A percentile compares a stretch with the other conserved stretches of the same genome.
These are phyloP conservation scores for Chaetomium strumarium DNA, from an alignment of 2,329 filamentous ascomycete species.

Conservation along the genomic window DNA sequence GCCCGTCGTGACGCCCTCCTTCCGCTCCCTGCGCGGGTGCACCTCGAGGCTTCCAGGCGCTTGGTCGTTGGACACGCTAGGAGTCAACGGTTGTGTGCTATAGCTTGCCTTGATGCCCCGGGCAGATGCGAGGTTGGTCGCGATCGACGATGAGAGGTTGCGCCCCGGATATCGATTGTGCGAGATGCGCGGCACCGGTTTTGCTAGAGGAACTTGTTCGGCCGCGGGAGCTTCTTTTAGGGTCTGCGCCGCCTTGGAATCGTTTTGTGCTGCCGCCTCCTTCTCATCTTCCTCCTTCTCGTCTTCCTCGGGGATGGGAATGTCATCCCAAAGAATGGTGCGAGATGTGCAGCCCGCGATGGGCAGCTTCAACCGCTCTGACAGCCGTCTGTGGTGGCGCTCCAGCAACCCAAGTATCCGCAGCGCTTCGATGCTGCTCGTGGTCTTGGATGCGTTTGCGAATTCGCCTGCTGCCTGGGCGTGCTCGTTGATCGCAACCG, in stretches of 20 bases:
- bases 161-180: slow-evolving; percentile 53
- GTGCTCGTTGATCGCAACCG: slow-evolving; percentile 81
- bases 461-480: slow-evolving; percentile 85
- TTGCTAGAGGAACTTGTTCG: slow-evolving; percentile 24
- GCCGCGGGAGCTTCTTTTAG: slow-evolving; percentile 13
- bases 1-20: slow-evolving; percentile 46
- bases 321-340: slow-evolving; percentile 33
- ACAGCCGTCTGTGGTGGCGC: slow-evolving; percentile 78
- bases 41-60: slow-evolving; percentile 63
- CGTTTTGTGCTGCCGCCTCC: slow-evolving; percentile 25
- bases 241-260: slow-evolving; percentile 2
- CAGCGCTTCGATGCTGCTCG: slow-evolving; percentile 64
- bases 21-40: slow-evolving; percentile 45
- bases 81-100: slow-evolving; percentile 61
- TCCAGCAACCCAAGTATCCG: slow-evolving; percentile 81
- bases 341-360: too few species aligned
- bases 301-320: too few species aligned
- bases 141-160: slow-evolving; percentile 75
- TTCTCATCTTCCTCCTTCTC: slow-evolving; percentile 36
- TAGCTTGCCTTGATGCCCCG: slow-evolving; percentile 67
- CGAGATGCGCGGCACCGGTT: slow-evolving; percentile 31
- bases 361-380: slow-evolving; percentile 71
- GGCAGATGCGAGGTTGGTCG: slow-evolving; percentile 80
- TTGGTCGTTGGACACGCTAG: slow-evolving; percentile 68
- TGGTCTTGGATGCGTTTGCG: slow-evolving; percentile 70